Base-by-base conservation (phyloP, 2,329 filamentous ascomycete species). In the Botrytis tulipae region DNA sequence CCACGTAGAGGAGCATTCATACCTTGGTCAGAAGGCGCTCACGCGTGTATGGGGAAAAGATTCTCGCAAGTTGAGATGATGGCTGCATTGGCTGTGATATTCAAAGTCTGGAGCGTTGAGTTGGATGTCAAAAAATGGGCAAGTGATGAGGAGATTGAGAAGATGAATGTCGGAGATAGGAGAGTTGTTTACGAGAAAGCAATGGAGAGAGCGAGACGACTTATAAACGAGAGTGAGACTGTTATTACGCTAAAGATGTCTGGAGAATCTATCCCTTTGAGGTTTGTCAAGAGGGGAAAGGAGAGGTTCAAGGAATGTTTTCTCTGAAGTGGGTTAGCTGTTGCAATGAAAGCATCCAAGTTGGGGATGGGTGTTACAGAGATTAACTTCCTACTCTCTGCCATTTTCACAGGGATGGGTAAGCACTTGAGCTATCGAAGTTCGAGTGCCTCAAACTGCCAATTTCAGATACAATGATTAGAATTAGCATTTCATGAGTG, bases 1-100 rank as follows among this genome's bases (percentile, higher is more conserved):
- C 60, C 60, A 16, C 60, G 60, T 51, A 76, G 70, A 73, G 80
- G 44, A 74, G 74, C 77, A 9, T 81, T 77, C 71, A 73, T 80
- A 35, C 75, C 80, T 4, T 82, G 81, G 59, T 76, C 75, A 1
- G 79, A 80, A 59, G 80, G 80, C n/a, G 67, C 74, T n/a, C 74
- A 80, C 84, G 85, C 22, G 4, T 81, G 80, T 66, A 74, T 79
- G 3, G 80, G 80, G 2, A 77, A 76, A 68, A 77, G 79, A 61
- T 81, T 81, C 75, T 79, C 80, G 25, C 75, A 80, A 60, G 79
- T 81, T 3, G 80, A 81, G 75, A 78, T 81, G 72, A 75, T 77
- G 40, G 79, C 78, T 35, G 62, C 78, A 3, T 59, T 81, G 18
- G 76, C 79, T 16, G 63, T 63, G 18, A 67, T 77, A 22, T 74